Percentiles rank a stretch among this genome's conserved stretches.
These are phyloP conservation scores for Clathrus columnatus DNA, from an alignment of 768 basidiomycete species.

Conservation along the genomic window DNA sequence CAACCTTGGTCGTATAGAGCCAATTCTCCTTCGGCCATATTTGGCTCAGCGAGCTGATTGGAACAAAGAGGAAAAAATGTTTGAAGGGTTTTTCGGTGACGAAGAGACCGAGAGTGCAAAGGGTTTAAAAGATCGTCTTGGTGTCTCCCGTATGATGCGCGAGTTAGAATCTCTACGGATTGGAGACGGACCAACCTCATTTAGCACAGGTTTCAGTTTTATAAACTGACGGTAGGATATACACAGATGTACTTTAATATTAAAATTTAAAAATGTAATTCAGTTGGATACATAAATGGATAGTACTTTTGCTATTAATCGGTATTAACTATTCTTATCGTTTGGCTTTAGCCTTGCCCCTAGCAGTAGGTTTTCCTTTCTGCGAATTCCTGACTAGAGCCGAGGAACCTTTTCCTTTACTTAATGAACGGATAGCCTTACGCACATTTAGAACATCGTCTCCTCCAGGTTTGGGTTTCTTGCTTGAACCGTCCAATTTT, in stretches of 20 bases:
- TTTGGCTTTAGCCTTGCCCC: constrained; percentile 2
- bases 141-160: constrained; percentile 80
- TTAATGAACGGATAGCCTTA: constrained; percentile 77
- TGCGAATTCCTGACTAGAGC: constrained; percentile 41
- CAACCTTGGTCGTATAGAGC: constrained; percentile 87
- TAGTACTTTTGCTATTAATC: too few species aligned
- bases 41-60: constrained; percentile 87
- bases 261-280: too few species aligned
- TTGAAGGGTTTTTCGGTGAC: constrained; percentile 40
- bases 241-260: too few species aligned
- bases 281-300: too few species aligned
- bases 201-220: constrained; percentile 5
- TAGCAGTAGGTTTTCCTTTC: constrained; percentile 2
- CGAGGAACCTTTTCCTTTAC: constrained; percentile 56
- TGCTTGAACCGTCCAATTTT: constrained; percentile 54
- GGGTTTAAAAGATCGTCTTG: constrained; percentile 48
- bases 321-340: too few species aligned
- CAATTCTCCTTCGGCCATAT: constrained; percentile 80
- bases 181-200: constrained; percentile 16
- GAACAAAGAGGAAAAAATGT: constrained; percentile 74
- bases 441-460: constrained; percentile 65
- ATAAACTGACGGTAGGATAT: not conserved
- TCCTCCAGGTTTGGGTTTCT: constrained; percentile 34
- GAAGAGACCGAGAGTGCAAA: constrained; percentile 31
- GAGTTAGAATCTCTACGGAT: constrained; percentile 65